phyloP scores from a whole-genome alignment of 129 eudicot species.

The Artemisia argyi region DNA sequence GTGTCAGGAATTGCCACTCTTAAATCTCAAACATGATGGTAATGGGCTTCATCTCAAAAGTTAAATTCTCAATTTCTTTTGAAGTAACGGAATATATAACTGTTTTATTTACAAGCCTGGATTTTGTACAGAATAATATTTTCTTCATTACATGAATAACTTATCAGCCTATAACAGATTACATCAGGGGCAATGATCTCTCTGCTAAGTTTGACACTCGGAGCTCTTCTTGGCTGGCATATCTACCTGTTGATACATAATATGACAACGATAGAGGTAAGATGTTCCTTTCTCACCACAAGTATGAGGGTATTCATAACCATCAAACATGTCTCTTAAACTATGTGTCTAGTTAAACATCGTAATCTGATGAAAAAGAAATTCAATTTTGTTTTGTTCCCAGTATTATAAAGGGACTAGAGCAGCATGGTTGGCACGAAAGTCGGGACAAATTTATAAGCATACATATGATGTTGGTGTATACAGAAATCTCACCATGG shows the following conservation, averaged over 20 bases:
- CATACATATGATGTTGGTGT: slow-evolving; percentile 73
- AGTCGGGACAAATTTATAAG: slow-evolving; percentile 71
- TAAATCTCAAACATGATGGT: background rate
- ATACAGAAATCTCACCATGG: slow-evolving; percentile 72
- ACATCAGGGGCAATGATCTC: slow-evolving; percentile 42
- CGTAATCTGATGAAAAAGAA: background rate
- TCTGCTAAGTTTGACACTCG: slow-evolving; percentile 56
- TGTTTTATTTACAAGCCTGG: too few species aligned
- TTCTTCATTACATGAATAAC: background rate
- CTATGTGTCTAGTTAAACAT: background rate
- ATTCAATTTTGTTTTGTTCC: slow-evolving; percentile 4
- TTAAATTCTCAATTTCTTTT: background rate
- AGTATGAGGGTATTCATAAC: background rate
- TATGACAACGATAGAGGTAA: slow-evolving; percentile 92
- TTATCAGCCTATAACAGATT: slow-evolving; percentile 40
- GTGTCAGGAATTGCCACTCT: background rate
- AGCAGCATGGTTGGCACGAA: slow-evolving; percentile 78
- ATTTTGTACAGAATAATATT: too few species aligned
- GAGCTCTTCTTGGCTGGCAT: slow-evolving; percentile 76
- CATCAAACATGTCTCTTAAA: background rate
- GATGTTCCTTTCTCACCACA: background rate
- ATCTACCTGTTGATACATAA: slow-evolving; percentile 62
- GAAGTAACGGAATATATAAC: background rate
- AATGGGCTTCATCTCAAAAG: background rate
- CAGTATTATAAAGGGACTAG: slow-evolving; percentile 73